Evolutionary conservation across 2,329 filamentous ascomycete species (phyloP), one percentile per base, ranked within the genome.

Genomic region (Graphilbum fragrans): DNA sequence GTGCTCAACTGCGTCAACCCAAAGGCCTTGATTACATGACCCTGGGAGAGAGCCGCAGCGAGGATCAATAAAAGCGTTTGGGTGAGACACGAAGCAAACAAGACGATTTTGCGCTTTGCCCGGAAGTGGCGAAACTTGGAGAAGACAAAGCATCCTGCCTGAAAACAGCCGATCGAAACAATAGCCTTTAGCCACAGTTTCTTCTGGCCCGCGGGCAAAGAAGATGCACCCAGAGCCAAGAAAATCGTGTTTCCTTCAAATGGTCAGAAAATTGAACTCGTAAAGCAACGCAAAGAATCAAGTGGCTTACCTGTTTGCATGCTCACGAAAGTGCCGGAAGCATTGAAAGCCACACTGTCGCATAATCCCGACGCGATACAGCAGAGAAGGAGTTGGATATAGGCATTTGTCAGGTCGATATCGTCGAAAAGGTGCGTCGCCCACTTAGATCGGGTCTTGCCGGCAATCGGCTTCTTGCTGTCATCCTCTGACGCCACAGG

Each of bases 241-340:
- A 86, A 90, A 37, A 90, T 74, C 5, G 84, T 87, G 58, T 90
- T 90, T 44, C 80, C 72, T 76, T 37, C 9, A n/a, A 3, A n/a
- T 4, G 10, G 20, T 33, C 16, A 31, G 23, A 16, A 20, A 34
- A 27, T n/a, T 20, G 18, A 12, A 17, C 10, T 9, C n/a, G 22
- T 19, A 27, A 11, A 37, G 5, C 37, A n/a, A 21, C 16, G 11
- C 9, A 36, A 11, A 3, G 5, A 14, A 16, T 32, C 29, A 32
- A 32, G 29, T 32, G 32, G 59, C 64, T 48, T 53, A 74, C 82
- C 82, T 25, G 83, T 88, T 55, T 88, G 84, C 83, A 88, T 88
- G 52, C 79, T 84, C 33, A 86, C 82, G 51, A 90, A 90, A 3
- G 80, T 80, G 12, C 82, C 81, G 79, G 82, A 88, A 34, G 82